These are phyloP conservation scores for Macroventuria anomochaeta DNA, from an alignment of 2,329 filamentous ascomycete species.

Conservation along the genomic window DNA sequence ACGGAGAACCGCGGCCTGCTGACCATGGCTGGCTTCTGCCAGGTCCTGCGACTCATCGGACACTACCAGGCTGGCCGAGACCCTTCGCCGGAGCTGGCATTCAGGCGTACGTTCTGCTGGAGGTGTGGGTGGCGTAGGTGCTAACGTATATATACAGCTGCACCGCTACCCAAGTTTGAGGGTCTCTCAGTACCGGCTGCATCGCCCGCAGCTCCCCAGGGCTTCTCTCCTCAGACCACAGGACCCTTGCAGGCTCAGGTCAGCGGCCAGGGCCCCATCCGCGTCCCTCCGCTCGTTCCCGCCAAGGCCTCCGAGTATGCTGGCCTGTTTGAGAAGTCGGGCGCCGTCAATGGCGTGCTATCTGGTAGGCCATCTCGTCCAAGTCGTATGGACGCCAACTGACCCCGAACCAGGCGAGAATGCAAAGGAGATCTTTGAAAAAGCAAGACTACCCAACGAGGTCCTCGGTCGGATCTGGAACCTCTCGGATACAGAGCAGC, in stretches of 20 bases:
- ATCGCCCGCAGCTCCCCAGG: slow-evolving; percentile 60
- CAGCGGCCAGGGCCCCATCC: slow-evolving; percentile 67
- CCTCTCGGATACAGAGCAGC: slow-evolving; percentile 90
- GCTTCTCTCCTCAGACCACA: slow-evolving; percentile 50
- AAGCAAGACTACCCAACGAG: slow-evolving; percentile 87
- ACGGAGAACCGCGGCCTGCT: slow-evolving; percentile 94
- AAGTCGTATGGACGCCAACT: background rate
- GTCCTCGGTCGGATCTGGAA: slow-evolving; percentile 95
- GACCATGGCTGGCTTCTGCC: slow-evolving; percentile 89
- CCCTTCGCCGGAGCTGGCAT: slow-evolving; percentile 79
- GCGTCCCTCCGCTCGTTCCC: slow-evolving; percentile 85
- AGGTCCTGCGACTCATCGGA: slow-evolving; percentile 91
- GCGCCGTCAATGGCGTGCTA: slow-evolving; percentile 76
- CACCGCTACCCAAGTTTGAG: slow-evolving; percentile 91
- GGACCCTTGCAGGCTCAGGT: slow-evolving; percentile 47
- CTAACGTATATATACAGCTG: slow-evolving; percentile 58
- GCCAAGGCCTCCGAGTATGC: slow-evolving; percentile 92
- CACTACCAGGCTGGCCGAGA: slow-evolving; percentile 90
- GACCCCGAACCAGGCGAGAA: slow-evolving; percentile 67
- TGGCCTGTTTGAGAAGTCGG: slow-evolving; percentile 88
- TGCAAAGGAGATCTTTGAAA: slow-evolving; percentile 94
- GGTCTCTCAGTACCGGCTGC: slow-evolving; percentile 65
- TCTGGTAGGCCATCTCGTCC: slow-evolving; percentile 58
- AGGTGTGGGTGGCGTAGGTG: slow-evolving; percentile 1
- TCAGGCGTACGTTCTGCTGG: slow-evolving; percentile 65